Base-by-base conservation (phyloP, 192 early-diverging fungal species). In the Backusella psychrophila region DNA sequence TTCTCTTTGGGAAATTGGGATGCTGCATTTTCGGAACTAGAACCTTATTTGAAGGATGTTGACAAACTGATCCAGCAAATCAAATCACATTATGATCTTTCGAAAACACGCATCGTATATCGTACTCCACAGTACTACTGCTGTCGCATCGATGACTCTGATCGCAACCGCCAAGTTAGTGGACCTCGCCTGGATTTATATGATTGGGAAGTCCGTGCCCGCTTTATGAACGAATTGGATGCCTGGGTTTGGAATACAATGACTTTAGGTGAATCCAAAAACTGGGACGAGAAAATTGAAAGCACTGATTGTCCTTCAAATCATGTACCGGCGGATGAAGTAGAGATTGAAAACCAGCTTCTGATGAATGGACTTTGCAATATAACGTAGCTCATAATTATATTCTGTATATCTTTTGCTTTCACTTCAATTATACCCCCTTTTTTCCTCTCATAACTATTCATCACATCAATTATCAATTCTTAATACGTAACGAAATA, bases 41-140 rank as follows among this genome's bases (percentile, higher is more conserved):
- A 26, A 6, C 73, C 76, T 19, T 89, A 80, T 73, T 36, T 80
- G 1, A 14, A 21, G 1, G 73, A 80, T 56, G 35, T 87, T 1
- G 66, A 67, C 7, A 71, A 31, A 15, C 66, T 89, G 36, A 65
- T 84, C 3, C 44, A 63, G 0, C 41, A 71, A 21, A 68, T 89
- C n/a, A 79, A 83, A 26, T 23, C 29, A 9, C 75, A 66, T 7
- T 89, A 87, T 44, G 33, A 75, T 8, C 39, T 77, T 46, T 15
- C 19, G 3, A 53, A 53, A 35, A 63, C 52, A 38, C 31, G 35
- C 0, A 80, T 89, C 31, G 65, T 87, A 5, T 78, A 87, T 31
- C 86, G 88, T 49, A 80, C 86, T 1, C 81, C 86, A 0, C 88
- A 89, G 78, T 87, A 87, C 77, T 84, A 77, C 73, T 89, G 88